These are phyloP conservation scores for Pythium vanterpoolii DNA, from an alignment of 352 stramenopile genomes.

Conservation along the genomic window DNA sequence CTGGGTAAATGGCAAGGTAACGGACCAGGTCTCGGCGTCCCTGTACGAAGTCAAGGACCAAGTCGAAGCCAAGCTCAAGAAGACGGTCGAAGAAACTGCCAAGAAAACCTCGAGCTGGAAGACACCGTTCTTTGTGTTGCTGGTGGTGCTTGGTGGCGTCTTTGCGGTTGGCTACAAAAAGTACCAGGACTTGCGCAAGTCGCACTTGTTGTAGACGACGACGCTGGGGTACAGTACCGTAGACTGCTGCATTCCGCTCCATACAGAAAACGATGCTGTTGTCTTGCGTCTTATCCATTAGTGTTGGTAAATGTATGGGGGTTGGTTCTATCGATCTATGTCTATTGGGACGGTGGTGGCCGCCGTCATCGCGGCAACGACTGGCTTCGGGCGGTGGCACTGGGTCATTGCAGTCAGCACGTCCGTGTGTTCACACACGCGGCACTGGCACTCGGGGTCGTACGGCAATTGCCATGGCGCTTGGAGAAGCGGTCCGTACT, in stretches of 20 bases:
- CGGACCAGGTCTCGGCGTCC: constrained; percentile 51
- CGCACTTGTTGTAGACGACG: constrained; percentile 73
- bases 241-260: not conserved
- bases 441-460: constrained; percentile 45
- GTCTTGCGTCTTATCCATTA: not conserved
- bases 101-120: constrained; percentile 78
- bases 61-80: constrained; percentile 62
- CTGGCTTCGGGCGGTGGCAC: too few species aligned
- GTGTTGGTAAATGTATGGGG: too few species aligned
- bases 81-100: constrained; percentile 69
- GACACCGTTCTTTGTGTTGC: constrained; percentile 75
- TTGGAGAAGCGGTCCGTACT: constrained; percentile 42
- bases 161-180: constrained; percentile 77
- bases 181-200: constrained; percentile 87
- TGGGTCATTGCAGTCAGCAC: too few species aligned
- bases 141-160: constrained; percentile 61
- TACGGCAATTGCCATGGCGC: constrained; percentile 58
- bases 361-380: too few species aligned
- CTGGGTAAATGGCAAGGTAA: constrained; percentile 60
- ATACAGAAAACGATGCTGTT: not conserved
- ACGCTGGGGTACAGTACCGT: not conserved
- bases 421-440: constrained; percentile 48
- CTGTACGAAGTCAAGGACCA: constrained; percentile 61
- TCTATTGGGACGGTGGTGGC: not conserved
- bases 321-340: too few species aligned